These are phyloP conservation scores for Reticulascus tulasneorum DNA, from an alignment of 2,329 filamentous ascomycete genomes.

Conservation along the genomic window DNA sequence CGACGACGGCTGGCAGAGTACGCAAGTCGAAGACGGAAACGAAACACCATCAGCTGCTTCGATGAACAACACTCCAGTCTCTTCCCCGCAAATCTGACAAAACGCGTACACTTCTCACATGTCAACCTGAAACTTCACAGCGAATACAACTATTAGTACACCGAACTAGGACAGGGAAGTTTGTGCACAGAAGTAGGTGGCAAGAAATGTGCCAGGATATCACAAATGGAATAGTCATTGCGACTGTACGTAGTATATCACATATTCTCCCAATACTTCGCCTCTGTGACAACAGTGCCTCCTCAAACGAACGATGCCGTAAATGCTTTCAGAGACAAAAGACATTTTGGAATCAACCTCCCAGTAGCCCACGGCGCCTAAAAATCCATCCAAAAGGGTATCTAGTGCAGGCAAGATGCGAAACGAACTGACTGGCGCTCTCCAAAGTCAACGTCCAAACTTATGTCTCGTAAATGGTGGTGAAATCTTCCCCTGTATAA, in stretches of 20 bases:
- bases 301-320: conserved; percentile 10
- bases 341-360: conserved; percentile 4
- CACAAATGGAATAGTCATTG: conserved; percentile 9
- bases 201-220: too few species aligned
- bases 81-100: too few species aligned
- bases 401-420: conserved; percentile 13
- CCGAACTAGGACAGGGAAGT: too few species aligned
- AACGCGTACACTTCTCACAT: too few species aligned
- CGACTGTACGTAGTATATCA: conserved; percentile 3
- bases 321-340: neutral
- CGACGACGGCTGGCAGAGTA: too few species aligned
- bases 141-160: too few species aligned
- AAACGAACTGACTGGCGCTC: conserved; percentile 12
- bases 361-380: conserved; percentile 5
- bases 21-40: too few species aligned
- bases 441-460: conserved; percentile 1
- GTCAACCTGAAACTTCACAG: too few species aligned
- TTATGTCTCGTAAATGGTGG: neutral
- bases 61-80: too few species aligned
- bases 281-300: conserved; percentile 1
- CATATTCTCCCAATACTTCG: neutral
- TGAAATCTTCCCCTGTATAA: neutral
- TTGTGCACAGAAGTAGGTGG: too few species aligned
- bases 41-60: too few species aligned
- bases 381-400: conserved; percentile 16